Evolutionary conservation across 805 yeast species (phyloP).

Genomic region (Alloascoidea hylecoeti): DNA sequence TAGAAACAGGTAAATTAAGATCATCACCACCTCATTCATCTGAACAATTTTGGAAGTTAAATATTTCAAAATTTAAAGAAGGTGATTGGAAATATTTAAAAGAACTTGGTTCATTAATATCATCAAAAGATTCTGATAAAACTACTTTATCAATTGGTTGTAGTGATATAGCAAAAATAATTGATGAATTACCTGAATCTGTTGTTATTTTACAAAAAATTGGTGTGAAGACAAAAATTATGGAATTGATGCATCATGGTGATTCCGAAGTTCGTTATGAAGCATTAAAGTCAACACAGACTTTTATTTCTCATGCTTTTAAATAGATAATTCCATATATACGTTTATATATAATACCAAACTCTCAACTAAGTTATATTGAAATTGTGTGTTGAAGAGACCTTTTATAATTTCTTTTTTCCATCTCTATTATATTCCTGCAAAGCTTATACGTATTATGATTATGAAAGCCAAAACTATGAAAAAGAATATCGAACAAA

Average conservation of each 20-base stretch:
- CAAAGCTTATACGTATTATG: too few relatives aligned
- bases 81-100: slow-evolving; percentile 62
- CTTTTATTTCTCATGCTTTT: slow-evolving; percentile 75
- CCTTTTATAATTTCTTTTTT: too few relatives aligned
- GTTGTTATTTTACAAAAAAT: slow-evolving; percentile 33
- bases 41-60: slow-evolving; percentile 82
- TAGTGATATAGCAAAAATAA: slow-evolving; percentile 50
- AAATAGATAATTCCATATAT: too few relatives aligned
- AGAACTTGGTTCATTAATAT: slow-evolving; percentile 28
- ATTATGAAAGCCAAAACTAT: too few relatives aligned
- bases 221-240: slow-evolving; percentile 64
- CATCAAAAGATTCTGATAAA: slow-evolving; percentile 14
- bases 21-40: slow-evolving; percentile 93
- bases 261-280: slow-evolving; percentile 87
- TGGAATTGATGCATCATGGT: slow-evolving; percentile 68
- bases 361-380: too few relatives aligned
- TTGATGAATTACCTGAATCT: slow-evolving; percentile 50
- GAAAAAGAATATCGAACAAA: too few relatives aligned
- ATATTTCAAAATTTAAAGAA: slow-evolving; percentile 61
- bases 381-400: too few relatives aligned
- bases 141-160: slow-evolving; percentile 41
- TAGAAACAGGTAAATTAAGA: slow-evolving; percentile 59
- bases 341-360: too few relatives aligned
- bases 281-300: slow-evolving; percentile 92
- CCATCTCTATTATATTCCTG: too few relatives aligned